These are phyloP conservation scores for Yamadazyma sp. DNA, from an alignment of 805 yeast species.

Conservation along the genomic window DNA sequence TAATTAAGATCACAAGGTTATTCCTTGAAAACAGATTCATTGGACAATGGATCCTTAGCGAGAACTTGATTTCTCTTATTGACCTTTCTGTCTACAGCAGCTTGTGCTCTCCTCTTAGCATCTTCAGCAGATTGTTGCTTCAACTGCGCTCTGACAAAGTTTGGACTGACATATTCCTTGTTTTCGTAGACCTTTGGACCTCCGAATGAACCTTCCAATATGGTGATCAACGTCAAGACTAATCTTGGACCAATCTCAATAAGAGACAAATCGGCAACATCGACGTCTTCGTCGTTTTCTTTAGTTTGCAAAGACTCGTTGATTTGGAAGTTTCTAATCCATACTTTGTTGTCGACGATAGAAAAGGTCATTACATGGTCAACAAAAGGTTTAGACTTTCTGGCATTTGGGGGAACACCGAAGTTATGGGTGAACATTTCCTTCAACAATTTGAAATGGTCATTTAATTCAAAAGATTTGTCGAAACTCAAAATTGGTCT, in stretches of 20 bases:
- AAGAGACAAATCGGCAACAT: conserved; percentile 62
- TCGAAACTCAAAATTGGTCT: conserved; percentile 93
- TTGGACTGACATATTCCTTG: conserved; percentile 95
- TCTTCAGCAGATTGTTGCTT: conserved; percentile 77
- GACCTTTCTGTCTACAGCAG: conserved; percentile 72
- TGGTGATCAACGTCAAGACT: conserved; percentile 86
- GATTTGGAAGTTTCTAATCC: conserved; percentile 95
- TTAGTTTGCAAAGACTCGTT: conserved; percentile 62
- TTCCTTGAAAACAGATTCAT: conserved; percentile 65
- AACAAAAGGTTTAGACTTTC: conserved; percentile 90
- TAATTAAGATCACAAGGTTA: too few relatives aligned
- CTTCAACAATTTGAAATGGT: conserved; percentile 71
- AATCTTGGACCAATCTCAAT: conserved; percentile 97
- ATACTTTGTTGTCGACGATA: conserved; percentile 87
- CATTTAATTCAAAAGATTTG: conserved; percentile 61
- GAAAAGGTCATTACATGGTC: conserved; percentile 95
- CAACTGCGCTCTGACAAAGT: conserved; percentile 86
- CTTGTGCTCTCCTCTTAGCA: conserved; percentile 76
- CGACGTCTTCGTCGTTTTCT: conserved; percentile 45
- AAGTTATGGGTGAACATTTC: conserved; percentile 56
- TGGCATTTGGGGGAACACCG: conserved; percentile 93
- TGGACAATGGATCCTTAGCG: conserved; percentile 79
- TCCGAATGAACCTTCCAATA: conserved; percentile 94
- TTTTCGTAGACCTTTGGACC: conserved; percentile 98
- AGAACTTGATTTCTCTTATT: conserved; percentile 73